Evolutionary conservation across 2,329 filamentous ascomycete genomes (phyloP).

Genomic region (Pseudodiploospora longispora): DNA sequence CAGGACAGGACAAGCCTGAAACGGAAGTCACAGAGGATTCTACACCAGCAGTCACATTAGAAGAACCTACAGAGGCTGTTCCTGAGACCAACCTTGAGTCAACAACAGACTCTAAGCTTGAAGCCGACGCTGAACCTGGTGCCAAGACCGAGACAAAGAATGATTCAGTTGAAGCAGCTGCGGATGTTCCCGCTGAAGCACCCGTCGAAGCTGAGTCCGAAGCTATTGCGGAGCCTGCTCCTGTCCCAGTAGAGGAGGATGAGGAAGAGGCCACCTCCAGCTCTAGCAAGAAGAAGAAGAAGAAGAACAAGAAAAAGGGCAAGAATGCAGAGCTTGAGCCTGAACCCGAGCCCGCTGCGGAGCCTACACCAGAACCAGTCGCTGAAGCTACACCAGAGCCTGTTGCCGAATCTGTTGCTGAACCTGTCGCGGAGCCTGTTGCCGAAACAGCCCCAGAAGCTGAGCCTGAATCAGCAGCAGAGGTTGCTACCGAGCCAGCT

Average conservation of each 20-base stretch:
- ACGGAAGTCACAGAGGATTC: neutral
- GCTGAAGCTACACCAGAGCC: constrained; percentile 1
- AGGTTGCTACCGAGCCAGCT: neutral
- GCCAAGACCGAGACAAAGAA: constrained; percentile 5
- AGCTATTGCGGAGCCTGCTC: constrained; percentile 4
- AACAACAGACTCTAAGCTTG: neutral
- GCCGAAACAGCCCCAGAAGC: neutral
- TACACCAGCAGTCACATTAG: too few species aligned
- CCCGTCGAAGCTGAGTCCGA: constrained; percentile 1
- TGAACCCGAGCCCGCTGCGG: too few species aligned
- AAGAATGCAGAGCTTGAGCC: too few species aligned
- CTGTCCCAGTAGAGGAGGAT: neutral
- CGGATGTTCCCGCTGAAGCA: constrained; percentile 2
- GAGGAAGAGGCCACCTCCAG: too few species aligned
- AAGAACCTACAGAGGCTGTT: neutral
- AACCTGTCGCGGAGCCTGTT: constrained; percentile 3
- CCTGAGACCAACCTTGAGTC: neutral
- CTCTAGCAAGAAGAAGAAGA: too few species aligned
- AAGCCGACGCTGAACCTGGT: constrained; percentile 2
- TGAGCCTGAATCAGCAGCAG: neutral
- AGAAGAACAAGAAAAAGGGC: too few species aligned
- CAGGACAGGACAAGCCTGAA: constrained; percentile 1
- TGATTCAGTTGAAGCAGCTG: constrained; percentile 1
- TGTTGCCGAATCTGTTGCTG: constrained; percentile 6
- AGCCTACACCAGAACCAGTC: neutral